A percentile compares a stretch with the other conserved stretches of the same genome.
These are phyloP conservation scores for Botrytis fabae DNA, from an alignment of 2,329 filamentous ascomycete species.

Conservation along the genomic window DNA sequence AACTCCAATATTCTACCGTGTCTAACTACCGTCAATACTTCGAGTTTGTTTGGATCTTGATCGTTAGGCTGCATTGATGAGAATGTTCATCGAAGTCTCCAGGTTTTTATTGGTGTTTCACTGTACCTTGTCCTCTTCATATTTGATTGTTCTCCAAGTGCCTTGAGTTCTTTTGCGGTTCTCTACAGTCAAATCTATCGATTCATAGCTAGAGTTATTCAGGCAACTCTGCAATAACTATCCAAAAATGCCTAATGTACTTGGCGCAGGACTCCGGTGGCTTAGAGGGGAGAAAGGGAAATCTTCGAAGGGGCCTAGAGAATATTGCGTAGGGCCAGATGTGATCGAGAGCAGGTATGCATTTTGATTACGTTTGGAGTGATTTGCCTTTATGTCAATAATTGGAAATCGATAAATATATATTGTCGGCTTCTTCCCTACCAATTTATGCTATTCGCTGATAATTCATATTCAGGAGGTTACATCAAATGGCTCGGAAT, in stretches of 20 bases:
- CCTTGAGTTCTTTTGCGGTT: neutral
- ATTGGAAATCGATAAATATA: neutral
- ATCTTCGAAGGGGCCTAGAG: neutral
- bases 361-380: neutral
- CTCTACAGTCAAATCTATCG: neutral
- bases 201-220: neutral
- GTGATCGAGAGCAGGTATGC: neutral
- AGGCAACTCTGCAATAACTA: neutral
- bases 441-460: neutral
- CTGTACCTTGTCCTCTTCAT: no score
- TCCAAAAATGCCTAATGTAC: neutral
- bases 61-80: neutral
- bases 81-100: neutral
- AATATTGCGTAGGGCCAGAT: neutral
- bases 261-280: neutral
- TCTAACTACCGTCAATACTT: neutral
- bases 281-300: neutral
- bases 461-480: neutral
- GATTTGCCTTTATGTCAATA: neutral
- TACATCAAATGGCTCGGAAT: neutral
- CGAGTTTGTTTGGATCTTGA: neutral
- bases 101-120: neutral
- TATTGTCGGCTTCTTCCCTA: neutral
- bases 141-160: neutral
- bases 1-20: neutral